Percentiles rank a stretch among this genome's conserved stretches.
Evolutionary conservation across 257 asterid genomes (phyloP).

Genomic region (Solanum pinnatisectum): DNA sequence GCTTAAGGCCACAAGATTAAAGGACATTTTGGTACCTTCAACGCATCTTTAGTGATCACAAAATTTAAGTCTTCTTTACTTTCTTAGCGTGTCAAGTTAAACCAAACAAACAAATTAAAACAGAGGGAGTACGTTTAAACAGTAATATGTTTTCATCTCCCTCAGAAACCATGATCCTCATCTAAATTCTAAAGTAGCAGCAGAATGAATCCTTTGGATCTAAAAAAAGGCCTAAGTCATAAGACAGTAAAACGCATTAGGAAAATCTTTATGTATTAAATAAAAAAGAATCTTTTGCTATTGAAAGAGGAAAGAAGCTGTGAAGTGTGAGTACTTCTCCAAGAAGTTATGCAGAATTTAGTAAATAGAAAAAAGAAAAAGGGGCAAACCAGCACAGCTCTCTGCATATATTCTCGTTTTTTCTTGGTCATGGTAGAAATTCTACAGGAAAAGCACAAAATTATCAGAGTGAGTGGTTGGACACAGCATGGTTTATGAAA

Average conservation of each 20-base stretch:
- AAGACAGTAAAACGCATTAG: not conserved
- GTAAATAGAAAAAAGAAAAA: not conserved
- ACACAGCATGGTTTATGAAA: not conserved
- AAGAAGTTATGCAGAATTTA: not conserved
- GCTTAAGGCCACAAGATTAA: not conserved
- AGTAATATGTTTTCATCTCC: not conserved
- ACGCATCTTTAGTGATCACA: not conserved
- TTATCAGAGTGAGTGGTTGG: not conserved
- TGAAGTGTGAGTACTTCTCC: not conserved
- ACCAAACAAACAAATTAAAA: not conserved
- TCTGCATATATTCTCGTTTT: constrained; percentile 53
- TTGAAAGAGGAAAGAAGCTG: not conserved
- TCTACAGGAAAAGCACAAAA: constrained; percentile 26
- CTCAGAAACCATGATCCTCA: not conserved
- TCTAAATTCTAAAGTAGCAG: not conserved
- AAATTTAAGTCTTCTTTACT: not conserved
- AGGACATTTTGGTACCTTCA: not conserved
- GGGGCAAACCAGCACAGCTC: constrained; percentile 45
- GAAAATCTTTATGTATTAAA: not conserved
- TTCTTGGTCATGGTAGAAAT: constrained; percentile 59
- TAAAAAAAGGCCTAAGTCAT: not conserved
- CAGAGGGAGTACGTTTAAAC: not conserved
- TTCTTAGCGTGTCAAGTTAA: not conserved
- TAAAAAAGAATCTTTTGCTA: not conserved
- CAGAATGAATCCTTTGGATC: not conserved